Conservation (phyloP, 768 basidiomycete genomes). For the Calvatia gigantea region DNA sequence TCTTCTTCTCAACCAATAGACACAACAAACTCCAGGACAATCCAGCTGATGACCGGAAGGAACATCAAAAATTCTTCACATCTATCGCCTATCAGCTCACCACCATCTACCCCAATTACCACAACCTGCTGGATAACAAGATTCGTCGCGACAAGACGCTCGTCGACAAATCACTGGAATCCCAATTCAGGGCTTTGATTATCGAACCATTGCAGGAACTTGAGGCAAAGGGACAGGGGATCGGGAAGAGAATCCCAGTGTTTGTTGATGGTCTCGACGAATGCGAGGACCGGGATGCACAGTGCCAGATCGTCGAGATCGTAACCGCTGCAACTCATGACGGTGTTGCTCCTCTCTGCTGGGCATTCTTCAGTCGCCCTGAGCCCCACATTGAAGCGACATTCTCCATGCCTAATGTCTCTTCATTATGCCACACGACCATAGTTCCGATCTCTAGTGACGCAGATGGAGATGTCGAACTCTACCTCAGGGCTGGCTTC, state of each 20-base stretch:
- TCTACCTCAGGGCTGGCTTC: slow-evolving; percentile 1
- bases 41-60: too few relatives aligned
- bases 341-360: background rate
- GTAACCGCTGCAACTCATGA: background rate
- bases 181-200: background rate
- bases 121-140: background rate
- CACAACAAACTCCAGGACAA: background rate
- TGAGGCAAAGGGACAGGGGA: background rate
- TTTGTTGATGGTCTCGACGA: background rate
- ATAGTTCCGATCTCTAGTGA: background rate
- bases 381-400: background rate
- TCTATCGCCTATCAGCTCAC: slow-evolving; percentile 6
- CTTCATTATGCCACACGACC: background rate
- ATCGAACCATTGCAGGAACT: background rate
- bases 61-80: background rate
- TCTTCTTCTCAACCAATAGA: background rate
- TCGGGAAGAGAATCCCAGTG: background rate
- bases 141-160: background rate
- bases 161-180: background rate
- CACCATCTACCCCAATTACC: background rate
- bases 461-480: background rate
- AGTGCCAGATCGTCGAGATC: background rate
- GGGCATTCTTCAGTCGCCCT: background rate
- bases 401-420: background rate
- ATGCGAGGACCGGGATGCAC: background rate